Conservation (phyloP, 1,284 basidiomycete species). For the Rhodotorula sp. region DNA sequence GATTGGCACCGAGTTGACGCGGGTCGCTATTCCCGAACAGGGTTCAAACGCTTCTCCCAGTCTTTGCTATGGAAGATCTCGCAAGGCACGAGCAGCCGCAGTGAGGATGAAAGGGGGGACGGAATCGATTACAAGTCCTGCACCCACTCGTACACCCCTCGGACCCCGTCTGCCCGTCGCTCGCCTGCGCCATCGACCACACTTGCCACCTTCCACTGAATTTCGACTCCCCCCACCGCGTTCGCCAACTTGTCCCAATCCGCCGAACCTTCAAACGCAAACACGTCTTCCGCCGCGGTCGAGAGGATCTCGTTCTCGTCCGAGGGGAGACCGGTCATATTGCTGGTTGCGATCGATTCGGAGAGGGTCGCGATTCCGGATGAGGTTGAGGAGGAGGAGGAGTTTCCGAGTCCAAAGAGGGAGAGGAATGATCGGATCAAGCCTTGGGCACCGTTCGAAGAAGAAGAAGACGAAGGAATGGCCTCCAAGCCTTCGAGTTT, state of each 20-base stretch:
- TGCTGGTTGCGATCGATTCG: not conserved
- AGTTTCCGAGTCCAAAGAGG: constrained; percentile 2
- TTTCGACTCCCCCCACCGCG: constrained; percentile 20
- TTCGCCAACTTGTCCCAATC: constrained; percentile 40
- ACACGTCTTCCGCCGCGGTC: constrained; percentile 36
- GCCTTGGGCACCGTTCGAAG: not conserved
- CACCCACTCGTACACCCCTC: constrained; percentile 27
- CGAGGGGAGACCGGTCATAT: constrained; percentile 25
- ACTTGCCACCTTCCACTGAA: constrained; percentile 39
- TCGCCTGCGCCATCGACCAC: constrained; percentile 5
- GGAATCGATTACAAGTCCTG: constrained; percentile 19
- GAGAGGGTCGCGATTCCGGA: not conserved
- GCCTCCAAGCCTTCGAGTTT: constrained; percentile 43
- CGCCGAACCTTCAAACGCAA: constrained; percentile 40
- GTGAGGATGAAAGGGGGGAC: too few species aligned
- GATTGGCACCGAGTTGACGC: too few species aligned
- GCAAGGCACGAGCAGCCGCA: too few species aligned
- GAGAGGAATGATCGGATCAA: constrained; percentile 10
- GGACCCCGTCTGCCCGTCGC: constrained; percentile 8
- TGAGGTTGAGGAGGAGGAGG: not conserved
- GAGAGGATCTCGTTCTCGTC: constrained; percentile 41
- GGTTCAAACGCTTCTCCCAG: too few species aligned
- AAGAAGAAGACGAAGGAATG: constrained; percentile 23
- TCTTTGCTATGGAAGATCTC: too few species aligned
- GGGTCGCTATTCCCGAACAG: too few species aligned